Base-by-base conservation (phyloP, 2,329 filamentous ascomycete genomes). In the Aureobasidium namibiae region DNA sequence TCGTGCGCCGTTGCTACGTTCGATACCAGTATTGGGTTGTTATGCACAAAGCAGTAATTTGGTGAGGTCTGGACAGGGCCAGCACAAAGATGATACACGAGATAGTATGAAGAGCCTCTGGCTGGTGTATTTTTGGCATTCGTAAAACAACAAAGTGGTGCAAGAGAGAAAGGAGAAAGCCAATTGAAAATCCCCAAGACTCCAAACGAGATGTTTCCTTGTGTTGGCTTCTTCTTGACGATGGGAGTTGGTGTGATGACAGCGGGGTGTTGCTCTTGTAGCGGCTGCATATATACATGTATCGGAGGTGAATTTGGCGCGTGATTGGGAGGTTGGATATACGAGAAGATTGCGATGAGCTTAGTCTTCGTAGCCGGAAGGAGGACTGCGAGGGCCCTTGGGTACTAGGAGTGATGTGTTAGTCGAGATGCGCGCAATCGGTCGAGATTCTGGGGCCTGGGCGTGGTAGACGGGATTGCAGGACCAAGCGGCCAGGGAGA, bases 331-430 rank as follows among this genome's bases (percentile, higher is more conserved):
- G 21, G 39, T 34, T n/a, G 52, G 52, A 39, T 57, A 31, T 57
- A 39, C 16, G 26, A 31, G 26, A 7, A 13, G 21, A 18, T 36
- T 36, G 54, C 16, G 42, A 38, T 11, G 14, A 69, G 65, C 48
- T 63, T 65, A 74, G 63, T 79, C 77, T 62, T 79, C 77, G 63
- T 75, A 79, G 26, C 77, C 77, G 21, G 70, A 67, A 18, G 75
- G 76, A 63, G 73, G 71, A 56, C 74, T 70, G 59, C 77, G 68
- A 46, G 74, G 74, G 56, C 77, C 77, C 65, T 74, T 76, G 21
- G 77, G 77, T 65, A 79, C 76, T 79, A 63, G 5, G 26, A 5
- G 44, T 11, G 48, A n/a, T n/a, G 39, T 29, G 42, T 57, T 39
- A 57, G 33, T 29, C 23, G 33, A n/a, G 11, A 3, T 26, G 11